Conservation (phyloP, 2,329 filamentous ascomycete genomes). For the Cercospora sp. region DNA sequence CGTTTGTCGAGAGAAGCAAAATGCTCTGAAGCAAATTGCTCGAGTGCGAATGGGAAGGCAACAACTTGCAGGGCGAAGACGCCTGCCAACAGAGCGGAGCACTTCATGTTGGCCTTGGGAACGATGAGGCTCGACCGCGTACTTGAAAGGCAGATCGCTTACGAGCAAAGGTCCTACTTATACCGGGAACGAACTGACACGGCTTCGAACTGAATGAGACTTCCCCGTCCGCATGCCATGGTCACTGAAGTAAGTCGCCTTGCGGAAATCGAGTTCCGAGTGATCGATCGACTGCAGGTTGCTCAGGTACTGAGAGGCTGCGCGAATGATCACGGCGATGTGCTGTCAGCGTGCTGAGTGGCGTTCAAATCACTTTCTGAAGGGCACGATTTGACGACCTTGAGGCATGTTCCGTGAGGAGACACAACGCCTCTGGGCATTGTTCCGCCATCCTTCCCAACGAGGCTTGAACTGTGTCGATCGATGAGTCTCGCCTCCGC, state of each 20-base stretch:
- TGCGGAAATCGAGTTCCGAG: neutral
- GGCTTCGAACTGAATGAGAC: neutral
- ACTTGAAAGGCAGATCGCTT: neutral
- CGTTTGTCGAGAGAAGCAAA: conserved; percentile 2
- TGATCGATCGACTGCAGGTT: neutral
- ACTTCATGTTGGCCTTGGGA: neutral
- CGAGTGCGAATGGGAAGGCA: conserved; percentile 14
- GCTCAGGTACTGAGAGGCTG: neutral
- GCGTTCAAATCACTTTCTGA: neutral
- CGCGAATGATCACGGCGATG: neutral
- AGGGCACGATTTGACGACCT: neutral
- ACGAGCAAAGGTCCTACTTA: neutral
- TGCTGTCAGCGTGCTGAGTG: neutral
- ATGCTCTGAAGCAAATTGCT: neutral
- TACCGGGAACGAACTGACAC: neutral
- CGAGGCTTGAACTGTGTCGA: neutral
- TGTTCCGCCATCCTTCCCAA: neutral
- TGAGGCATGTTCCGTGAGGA: neutral
- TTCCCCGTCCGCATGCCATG: neutral
- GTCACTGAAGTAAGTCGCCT: neutral
- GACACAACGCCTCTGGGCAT: neutral
- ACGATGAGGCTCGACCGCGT: neutral
- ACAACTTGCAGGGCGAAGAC: conserved; percentile 3
- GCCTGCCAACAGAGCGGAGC: neutral
- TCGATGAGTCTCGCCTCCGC: conserved; percentile 1